phyloP scores from a whole-genome alignment of 169 alveolate species.

The Neospora caninum region DNA sequence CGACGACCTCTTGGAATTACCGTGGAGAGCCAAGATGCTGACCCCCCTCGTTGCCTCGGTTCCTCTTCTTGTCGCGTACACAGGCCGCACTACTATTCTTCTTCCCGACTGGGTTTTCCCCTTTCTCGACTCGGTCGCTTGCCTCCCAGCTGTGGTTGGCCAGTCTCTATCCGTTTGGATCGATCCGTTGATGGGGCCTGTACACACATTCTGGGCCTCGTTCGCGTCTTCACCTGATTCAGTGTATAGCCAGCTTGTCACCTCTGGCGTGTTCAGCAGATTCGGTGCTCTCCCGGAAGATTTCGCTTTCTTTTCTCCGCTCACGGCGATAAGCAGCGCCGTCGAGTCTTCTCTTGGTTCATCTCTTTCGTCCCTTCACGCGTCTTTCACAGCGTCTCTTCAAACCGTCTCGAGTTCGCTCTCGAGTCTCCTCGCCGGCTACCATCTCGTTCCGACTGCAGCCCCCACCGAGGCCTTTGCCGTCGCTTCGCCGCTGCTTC shows the following conservation, averaged over 20 bases:
- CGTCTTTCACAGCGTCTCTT: neutral
- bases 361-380: too few relatives aligned
- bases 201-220: neutral
- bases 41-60: conserved; percentile 85
- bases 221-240: neutral
- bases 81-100: conserved; percentile 89
- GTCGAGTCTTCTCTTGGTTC: too few relatives aligned
- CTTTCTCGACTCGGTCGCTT: neutral
- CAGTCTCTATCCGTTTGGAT: neutral
- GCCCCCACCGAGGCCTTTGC: neutral
- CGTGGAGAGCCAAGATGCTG: conserved; percentile 92
- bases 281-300: neutral
- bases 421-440: neutral
- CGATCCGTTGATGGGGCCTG: neutral
- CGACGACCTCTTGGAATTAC: conserved; percentile 91
- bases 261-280: neutral
- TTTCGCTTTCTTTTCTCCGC: too few relatives aligned
- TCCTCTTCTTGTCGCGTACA: conserved; percentile 88
- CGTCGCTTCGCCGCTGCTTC: neutral
- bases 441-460: neutral
- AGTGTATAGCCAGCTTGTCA: neutral
- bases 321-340: too few relatives aligned
- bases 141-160: neutral
- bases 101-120: conserved; percentile 76
- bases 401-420: neutral